Percentiles rank a stretch among this genome's conserved stretches.
Conservation (phyloP, 2,329 filamentous ascomycete species). For the Fusarium nematophilum region DNA sequence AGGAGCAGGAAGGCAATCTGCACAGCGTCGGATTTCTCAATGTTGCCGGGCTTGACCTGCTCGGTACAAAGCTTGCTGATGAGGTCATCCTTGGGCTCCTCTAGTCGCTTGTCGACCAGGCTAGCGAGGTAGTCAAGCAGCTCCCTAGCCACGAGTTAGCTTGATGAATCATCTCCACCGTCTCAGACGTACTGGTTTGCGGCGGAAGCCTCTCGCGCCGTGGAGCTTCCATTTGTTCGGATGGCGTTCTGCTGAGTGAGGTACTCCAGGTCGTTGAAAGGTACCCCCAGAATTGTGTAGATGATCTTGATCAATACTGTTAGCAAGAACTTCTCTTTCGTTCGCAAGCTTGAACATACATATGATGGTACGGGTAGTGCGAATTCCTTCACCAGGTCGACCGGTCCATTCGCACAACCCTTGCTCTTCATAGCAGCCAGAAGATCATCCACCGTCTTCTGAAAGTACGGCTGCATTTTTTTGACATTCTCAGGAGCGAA, state of each 20-base stretch:
- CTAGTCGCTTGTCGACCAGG: slow-evolving; percentile 54
- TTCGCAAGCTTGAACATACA: slow-evolving; percentile 40
- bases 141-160: slow-evolving; percentile 42
- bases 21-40: slow-evolving; percentile 55
- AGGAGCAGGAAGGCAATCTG: slow-evolving; percentile 62
- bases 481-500: slow-evolving; percentile 55
- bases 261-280: slow-evolving; percentile 58
- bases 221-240: slow-evolving; percentile 59
- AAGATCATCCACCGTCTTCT: slow-evolving; percentile 57
- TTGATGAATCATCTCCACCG: background rate
- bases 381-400: slow-evolving; percentile 60
- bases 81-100: slow-evolving; percentile 57
- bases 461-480: slow-evolving; percentile 57
- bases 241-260: slow-evolving; percentile 60
- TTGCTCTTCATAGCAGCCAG: slow-evolving; percentile 53
- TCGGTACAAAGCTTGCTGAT: slow-evolving; percentile 58
- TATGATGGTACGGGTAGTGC: slow-evolving; percentile 61
- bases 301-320: slow-evolving; percentile 51
- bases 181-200: slow-evolving; percentile 52
- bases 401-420: slow-evolving; percentile 49
- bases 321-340: rapidly evolving
- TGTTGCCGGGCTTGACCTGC: slow-evolving; percentile 53
- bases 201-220: slow-evolving; percentile 57
- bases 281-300: slow-evolving; percentile 61
- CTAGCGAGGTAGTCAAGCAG: slow-evolving; percentile 58